A percentile compares a stretch with the other conserved stretches of the same genome.
Conservation (phyloP, 1,284 basidiomycete species). For the Ceratobasidium sp. region DNA sequence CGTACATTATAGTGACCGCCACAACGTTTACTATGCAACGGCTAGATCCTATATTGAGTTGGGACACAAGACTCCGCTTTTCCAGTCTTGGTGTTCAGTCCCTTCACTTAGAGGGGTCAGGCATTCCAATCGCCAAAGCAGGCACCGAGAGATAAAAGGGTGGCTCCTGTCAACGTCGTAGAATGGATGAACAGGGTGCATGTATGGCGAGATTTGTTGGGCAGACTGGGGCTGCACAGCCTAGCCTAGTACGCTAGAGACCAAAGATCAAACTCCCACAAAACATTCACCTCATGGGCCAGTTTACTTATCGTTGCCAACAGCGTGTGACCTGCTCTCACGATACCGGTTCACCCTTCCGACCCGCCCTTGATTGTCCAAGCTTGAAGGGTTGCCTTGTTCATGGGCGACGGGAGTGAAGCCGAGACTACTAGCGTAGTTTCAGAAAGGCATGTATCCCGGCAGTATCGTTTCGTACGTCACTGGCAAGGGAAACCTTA, state of each 20-base stretch:
- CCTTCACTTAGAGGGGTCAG: background rate
- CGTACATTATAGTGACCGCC: too few species aligned
- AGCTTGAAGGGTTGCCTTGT: conserved; percentile 15
- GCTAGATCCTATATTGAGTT: too few species aligned
- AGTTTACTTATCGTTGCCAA: conserved; percentile 12
- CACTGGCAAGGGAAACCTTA: conserved; percentile 21
- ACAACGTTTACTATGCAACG: too few species aligned
- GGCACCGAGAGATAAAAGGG: background rate
- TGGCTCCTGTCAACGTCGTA: background rate
- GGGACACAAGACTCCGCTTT: too few species aligned
- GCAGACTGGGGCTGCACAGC: too few species aligned
- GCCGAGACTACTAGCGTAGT: conserved; percentile 15
- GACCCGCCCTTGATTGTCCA: conserved; percentile 31
- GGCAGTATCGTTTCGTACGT: conserved; percentile 20
- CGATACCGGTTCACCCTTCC: conserved; percentile 12
- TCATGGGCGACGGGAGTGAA: conserved; percentile 10
- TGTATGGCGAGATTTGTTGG: background rate
- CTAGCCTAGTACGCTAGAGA: background rate
- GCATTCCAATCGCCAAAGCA: conserved; percentile 16
- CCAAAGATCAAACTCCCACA: background rate
- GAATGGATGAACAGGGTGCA: background rate
- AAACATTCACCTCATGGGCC: background rate
- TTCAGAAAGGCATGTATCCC: conserved; percentile 32
- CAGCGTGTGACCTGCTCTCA: background rate
- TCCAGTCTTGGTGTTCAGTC: background rate